A percentile compares a stretch with the other conserved stretches of the same genome.
These are phyloP conservation scores for Alliaria petiolata DNA, from an alignment of 345 rosid species.

Conservation along the genomic window DNA sequence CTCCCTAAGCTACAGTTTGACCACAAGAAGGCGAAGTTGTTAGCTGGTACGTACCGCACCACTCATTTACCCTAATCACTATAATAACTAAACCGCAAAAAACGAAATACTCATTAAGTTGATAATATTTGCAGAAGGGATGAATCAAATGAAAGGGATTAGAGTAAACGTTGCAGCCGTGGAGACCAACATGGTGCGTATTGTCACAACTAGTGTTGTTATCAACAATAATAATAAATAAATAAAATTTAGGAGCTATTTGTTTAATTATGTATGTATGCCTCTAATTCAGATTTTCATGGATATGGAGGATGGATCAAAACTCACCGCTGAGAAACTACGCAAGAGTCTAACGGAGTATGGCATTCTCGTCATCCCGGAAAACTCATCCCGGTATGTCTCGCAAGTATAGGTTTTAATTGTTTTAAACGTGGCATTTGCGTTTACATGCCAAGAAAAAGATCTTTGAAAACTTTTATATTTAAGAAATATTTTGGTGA, in stretches of 20 bases:
- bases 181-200: conserved; percentile 79
- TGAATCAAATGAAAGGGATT: conserved; percentile 73
- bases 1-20: conserved; percentile 60
- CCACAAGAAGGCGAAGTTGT: conserved; percentile 72
- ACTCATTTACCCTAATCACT: background rate
- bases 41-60: conserved; percentile 55
- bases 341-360: conserved; percentile 61
- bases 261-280: background rate
- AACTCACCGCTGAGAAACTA: conserved; percentile 44
- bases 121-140: conserved; percentile 53
- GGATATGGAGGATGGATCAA: conserved; percentile 49
- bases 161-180: conserved; percentile 55
- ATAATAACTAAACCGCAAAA: background rate
- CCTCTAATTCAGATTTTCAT: conserved; percentile 48
- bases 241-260: background rate
- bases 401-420: background rate
- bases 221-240: background rate
- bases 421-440: background rate
- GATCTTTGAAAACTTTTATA: no score
- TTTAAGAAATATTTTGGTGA: no score
- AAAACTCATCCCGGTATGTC: conserved; percentile 52
- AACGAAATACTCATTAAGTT: background rate
- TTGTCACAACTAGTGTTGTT: background rate
- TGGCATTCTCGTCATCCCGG: conserved; percentile 61
- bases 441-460: background rate